Evolutionary conservation across 768 basidiomycete genomes (phyloP), one percentile per base, ranked within the genome.

Genomic region (Russula virescens): DNA sequence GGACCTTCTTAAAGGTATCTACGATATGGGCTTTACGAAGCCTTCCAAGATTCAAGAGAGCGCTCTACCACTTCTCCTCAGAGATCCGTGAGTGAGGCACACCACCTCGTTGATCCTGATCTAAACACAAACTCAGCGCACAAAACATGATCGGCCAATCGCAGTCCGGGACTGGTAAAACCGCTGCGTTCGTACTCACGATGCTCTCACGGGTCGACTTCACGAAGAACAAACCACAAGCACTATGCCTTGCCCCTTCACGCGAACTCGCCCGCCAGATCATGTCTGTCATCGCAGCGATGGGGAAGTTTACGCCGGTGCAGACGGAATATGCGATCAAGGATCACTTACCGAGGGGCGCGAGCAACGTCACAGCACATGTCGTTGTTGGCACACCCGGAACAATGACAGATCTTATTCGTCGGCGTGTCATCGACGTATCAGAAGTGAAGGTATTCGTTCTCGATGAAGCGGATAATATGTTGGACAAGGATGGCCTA

Each of bases 121-220:
- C 57, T 21, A 47, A 31, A 62, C 47, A 18, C 60, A 19, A 38
- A 18, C 26, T n/a, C 71, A 99, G 96, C n/a, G 89, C 96, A 13
- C 88, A 87, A 56, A 98, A 98, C 75, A 95, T 98, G 89, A 98
- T 98, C 71, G 97, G 94, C 19, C 97, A 99, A 77, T 98, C 95
- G 55, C 97, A 99, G 71, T 98, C 97, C 38, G 97, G 97, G 43
- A 99, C 97, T 10, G 97, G 97, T 53, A 99, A 99, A 78, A 98
- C 97, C 2, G 97, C 97, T 5, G 97, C 97, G 11, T 99, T 99
- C 73, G 92, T 94, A 14, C 80, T 99, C 53, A 95, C 96, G 13
- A 98, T 99, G 95, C 82, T 98, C 18, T 94, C 90, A 72, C 86
- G 96, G 45, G 82, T 98, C 51, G 93, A 98, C 75, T 95, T 88